A percentile compares a stretch with the other conserved stretches of the same genome.
Conservation (phyloP, 345 rosid species). For the Salix viminalis region DNA sequence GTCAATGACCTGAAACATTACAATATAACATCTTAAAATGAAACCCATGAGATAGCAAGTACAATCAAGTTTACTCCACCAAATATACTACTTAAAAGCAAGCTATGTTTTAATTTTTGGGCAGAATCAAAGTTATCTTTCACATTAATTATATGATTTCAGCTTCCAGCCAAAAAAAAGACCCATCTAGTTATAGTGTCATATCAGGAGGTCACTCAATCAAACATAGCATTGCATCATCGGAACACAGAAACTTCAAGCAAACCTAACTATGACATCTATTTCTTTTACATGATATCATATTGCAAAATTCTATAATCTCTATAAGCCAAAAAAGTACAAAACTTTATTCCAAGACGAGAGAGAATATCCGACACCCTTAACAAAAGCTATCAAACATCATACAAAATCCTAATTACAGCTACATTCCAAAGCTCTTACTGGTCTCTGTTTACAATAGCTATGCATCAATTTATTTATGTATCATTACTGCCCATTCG, state of each 20-base stretch:
- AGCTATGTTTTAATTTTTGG: not conserved
- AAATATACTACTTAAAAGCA: not conserved
- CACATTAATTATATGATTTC: not conserved
- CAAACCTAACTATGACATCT: not conserved
- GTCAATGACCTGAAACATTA: conserved; percentile 56
- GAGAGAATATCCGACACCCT: not conserved
- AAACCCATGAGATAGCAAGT: not conserved
- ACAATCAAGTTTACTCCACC: not conserved
- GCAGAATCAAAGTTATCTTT: not conserved
- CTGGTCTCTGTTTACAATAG: not conserved
- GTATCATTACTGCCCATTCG: no score
- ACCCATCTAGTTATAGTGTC: not conserved
- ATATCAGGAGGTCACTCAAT: not conserved
- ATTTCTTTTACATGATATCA: not conserved
- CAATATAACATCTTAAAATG: not conserved
- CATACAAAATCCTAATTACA: not conserved
- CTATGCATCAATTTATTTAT: no score
- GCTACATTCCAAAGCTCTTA: not conserved
- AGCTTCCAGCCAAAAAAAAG: not conserved
- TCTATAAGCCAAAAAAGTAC: not conserved
- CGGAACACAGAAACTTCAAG: no score
- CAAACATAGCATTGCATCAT: not conserved
- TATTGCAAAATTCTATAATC: not conserved
- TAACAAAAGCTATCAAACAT: not conserved
- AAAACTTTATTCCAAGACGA: no score